Evolutionary conservation across 768 basidiomycete species (phyloP), one percentile per base, ranked within the genome.

Genomic region (Dioszegia aurantiaca): DNA sequence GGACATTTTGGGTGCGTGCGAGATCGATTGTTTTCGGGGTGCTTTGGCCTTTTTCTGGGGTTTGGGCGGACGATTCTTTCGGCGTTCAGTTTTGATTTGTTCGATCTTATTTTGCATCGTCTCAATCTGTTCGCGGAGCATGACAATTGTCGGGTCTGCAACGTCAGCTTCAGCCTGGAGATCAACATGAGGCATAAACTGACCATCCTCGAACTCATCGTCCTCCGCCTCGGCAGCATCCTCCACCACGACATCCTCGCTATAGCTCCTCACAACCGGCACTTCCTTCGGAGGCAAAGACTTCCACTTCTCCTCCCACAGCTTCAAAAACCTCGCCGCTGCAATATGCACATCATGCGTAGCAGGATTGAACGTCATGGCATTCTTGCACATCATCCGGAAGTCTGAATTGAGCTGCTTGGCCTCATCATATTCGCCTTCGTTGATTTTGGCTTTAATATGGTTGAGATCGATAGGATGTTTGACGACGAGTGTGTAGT

Each of bases 221-320:
- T 79, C 80, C n/a, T 82, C 82, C 0, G 82, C 81, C 0, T 86
- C 81, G 0, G 85, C 86, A 2, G 85, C 85, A 3, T 84, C 83
- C 0, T 84, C 83, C 4, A 87, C 86, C 12, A 85, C 83, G 10
- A 67, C 70, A 54, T 67, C 65, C 57, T 76, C 73, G 27, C 62
- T 69, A 30, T 85, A 84, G 39, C 78, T 79, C 30, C 78, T 76
- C 1, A 81, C 80, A 23, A 62, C 64, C 1, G 81, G 80, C 28
- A 63, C 65, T 42, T 72, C 69, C 62, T 77, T 74, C 8, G 79
- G 69, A 19, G 92, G 91, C 4, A 95, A 76, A 37, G 76, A 78
- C 75, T 83, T 84, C 90, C 90, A 97, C 77, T 93, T 95, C 69
- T 92, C 89, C 56, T 93, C 87, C 77, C 98, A 99, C 30, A 91